Conservation (phyloP, 148 eudicot species). For the Spergularia marina region DNA sequence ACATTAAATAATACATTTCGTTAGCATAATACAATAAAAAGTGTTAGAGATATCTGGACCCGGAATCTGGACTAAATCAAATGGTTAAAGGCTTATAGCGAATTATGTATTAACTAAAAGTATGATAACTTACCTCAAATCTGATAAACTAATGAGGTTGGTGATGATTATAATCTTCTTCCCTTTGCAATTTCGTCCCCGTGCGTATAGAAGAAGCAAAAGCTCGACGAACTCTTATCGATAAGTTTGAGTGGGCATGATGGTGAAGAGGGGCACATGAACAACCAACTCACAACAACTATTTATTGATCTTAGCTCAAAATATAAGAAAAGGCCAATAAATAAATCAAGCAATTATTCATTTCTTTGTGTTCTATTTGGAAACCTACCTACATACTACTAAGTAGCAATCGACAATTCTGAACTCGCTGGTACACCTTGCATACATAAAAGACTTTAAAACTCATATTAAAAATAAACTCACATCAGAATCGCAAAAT, state of each 20-base stretch:
- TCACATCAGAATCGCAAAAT: no score
- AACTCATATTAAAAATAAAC: no score
- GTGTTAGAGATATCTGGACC: no score
- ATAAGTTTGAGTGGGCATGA: slow-evolving; percentile 81
- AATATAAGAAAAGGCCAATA: neutral
- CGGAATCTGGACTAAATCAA: neutral
- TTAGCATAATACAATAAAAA: no score
- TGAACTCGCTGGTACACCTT: no score
- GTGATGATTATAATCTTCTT: neutral
- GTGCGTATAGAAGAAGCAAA: no score
- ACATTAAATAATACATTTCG: no score
- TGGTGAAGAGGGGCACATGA: slow-evolving; percentile 99
- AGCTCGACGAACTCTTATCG: neutral
- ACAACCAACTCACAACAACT: slow-evolving; percentile 59
- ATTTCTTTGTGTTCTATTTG: neutral
- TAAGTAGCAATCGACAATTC: no score
- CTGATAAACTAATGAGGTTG: neutral
- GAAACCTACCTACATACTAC: no score
- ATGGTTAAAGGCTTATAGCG: no score
- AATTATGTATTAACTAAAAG: no score
- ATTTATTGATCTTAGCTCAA: neutral
- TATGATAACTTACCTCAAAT: neutral
- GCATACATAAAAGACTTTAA: no score
- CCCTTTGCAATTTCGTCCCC: neutral
- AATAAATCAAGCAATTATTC: neutral